Base-by-base conservation (phyloP, 768 basidiomycete genomes). In the Chalciporus chontae region DNA sequence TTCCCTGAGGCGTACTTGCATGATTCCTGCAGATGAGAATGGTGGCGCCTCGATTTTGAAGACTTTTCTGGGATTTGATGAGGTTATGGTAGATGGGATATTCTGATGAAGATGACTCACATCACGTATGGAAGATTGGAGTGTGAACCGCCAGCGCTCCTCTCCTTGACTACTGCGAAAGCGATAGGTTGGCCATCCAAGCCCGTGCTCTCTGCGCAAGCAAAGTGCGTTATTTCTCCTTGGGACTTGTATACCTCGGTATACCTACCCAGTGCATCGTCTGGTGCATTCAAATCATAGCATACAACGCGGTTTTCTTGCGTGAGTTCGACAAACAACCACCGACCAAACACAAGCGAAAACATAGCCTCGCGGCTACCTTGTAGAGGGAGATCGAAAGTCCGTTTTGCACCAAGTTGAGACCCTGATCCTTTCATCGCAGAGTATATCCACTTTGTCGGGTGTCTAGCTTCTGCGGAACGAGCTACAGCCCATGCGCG, bases 121-220 rank as follows among this genome's bases (percentile, higher is more conserved):
- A 43, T 43, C 14, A 27, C 27, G 29, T n/a, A 19, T 9, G 42
- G 26, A 31, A 14, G 27, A 43, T n/a, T 13, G 6, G 26, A 19
- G 18, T 11, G 11, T 7, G 42, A 4, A 13, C 15, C 31, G 27
- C 26, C 34, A 36, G 15, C 8, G 27, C 13, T 8, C 42, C 17
- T 43, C 42, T 43, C 42, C 42, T 43, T 43, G 26, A 43, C 42
- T 18, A 18, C 26, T 15, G 42, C 42, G 29, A 43, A 43, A 43
- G 42, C 42, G 5, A 43, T 31, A 4, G 42, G 42, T 11, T 31
- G 26, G 17, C 42, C 42, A 15, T 43, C 29, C 42, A 43, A 24
- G 10, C 42, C 42, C 42, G 42, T 27, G 27, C 42, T 43, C 29
- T 43, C 42, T 9, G 27, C 42, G 18, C 42, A 43, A 27, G 42